Base-by-base conservation (phyloP, 176 grass and related monocot genomes). In the Panicum miliaceum region DNA sequence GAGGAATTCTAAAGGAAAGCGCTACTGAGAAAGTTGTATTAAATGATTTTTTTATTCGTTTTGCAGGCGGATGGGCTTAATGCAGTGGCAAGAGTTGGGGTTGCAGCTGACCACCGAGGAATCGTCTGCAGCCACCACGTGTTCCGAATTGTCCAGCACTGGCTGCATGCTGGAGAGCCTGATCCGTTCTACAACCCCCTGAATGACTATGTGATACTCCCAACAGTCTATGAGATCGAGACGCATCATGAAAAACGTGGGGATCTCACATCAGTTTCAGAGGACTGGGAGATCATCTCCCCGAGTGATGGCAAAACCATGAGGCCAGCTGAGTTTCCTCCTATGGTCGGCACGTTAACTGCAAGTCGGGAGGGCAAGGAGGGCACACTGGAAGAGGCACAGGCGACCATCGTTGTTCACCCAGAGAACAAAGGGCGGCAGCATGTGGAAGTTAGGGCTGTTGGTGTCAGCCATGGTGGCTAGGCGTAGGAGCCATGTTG, bases 241-340 rank as follows among this genome's bases (percentile, higher is more conserved):
- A 88, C 79, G 66, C 78, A 89, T 45, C 35, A 57, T 0, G 83
- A 95, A 80, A 82, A 88, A 80, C 38, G 16, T 10, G 65, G 85
- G 46, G 48, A 89, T 22, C 67, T 89, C 54, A 92, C 83, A 0
- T 87, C 89, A 23, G 34, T 95, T 51, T 86, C 62, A 51, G 93
- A 94, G 71, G 96, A 94, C 34, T 98, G 96, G 96, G 89, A 94
- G 79, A 90, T 98, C 80, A 84, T 97, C 58, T 90, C 88, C 56
- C 85, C 84, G 4, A 76, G n/a, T 0, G 70, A 88, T 0, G 4
- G 54, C 2, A 38, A 88, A 34, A 63, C 38, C 12, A 76, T 85
- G 26, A 74, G 78, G 15, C 64, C 19, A 64, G 76, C 81, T 53
- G 89, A 92, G 58, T 78, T 98, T 73, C 89, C 93, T 51, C 64